These are phyloP conservation scores for Clarkia xantiana DNA, from an alignment of 345 rosid genomes.

Conservation along the genomic window DNA sequence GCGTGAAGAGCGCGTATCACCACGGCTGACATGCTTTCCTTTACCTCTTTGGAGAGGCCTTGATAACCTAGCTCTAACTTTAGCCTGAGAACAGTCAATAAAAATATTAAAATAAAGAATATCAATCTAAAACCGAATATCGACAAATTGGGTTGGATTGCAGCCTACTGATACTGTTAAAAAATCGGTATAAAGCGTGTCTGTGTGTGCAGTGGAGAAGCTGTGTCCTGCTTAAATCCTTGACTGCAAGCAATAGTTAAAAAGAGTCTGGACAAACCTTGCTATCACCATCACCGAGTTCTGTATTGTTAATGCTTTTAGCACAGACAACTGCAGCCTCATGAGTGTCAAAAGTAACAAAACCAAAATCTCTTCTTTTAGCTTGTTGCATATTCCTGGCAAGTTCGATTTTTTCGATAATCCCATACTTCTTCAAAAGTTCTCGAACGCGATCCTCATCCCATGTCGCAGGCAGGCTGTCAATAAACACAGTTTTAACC, in stretches of 20 bases:
- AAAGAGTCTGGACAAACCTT: constrained; percentile 31
- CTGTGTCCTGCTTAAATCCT: no score
- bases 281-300: constrained; percentile 66
- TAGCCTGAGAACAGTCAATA: constrained; percentile 33
- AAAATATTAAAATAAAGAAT: neutral
- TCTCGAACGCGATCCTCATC: constrained; percentile 75
- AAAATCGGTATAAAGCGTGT: neutral
- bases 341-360: constrained; percentile 84
- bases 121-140: no score
- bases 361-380: constrained; percentile 91
- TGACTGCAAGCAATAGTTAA: no score
- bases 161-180: no score
- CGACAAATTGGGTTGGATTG: neutral
- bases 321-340: constrained; percentile 90
- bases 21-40: constrained; percentile 41
- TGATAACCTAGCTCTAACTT: constrained; percentile 92
- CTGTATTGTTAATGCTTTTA: constrained; percentile 81
- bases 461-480: constrained; percentile 87
- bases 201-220: no score
- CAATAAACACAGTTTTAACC: constrained; percentile 89
- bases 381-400: constrained; percentile 98
- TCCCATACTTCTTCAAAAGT: constrained; percentile 58
- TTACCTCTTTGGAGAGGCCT: constrained; percentile 85
- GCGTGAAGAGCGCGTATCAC: constrained; percentile 48
- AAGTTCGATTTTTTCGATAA: constrained; percentile 85